Conservation (phyloP, 768 basidiomycete species). For the Lactifluus pinguis region DNA sequence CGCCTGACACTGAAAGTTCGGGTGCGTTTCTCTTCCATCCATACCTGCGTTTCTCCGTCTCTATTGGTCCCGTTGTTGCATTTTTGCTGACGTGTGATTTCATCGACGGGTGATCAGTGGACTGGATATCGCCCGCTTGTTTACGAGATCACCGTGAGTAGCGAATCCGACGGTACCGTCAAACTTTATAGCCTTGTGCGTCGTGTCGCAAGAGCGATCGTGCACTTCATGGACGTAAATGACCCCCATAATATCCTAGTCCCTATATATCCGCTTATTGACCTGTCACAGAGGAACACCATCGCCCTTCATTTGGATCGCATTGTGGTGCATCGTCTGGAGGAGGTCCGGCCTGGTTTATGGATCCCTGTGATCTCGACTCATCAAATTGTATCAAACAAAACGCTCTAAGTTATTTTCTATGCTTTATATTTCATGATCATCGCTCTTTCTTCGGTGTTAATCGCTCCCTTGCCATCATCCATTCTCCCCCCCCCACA, state of each 20-base stretch:
- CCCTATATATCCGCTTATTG: background rate
- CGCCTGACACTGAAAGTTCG: conserved; percentile 14
- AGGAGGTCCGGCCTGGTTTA: conserved; percentile 9
- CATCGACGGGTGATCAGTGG: conserved; percentile 5
- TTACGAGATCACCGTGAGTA: conserved; percentile 15
- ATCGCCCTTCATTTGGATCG: conserved; percentile 17
- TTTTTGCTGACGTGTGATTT: background rate
- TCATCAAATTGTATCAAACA: conserved; percentile 2
- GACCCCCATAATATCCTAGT: background rate
- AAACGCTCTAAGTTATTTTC: conserved; percentile 6
- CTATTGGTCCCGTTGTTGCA: no score
- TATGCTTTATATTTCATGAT: conserved; percentile 5
- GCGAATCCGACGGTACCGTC: conserved; percentile 4
- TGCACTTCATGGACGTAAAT: conserved; percentile 17
- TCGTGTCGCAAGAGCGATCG: conserved; percentile 16
- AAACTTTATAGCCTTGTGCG: conserved; percentile 16
- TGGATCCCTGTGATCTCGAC: conserved; percentile 16
- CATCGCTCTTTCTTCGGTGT: background rate
- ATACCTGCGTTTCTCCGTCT: background rate
- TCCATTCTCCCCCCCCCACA: no score
- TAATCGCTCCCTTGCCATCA: background rate
- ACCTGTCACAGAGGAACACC: conserved; percentile 2
- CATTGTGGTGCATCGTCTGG: conserved; percentile 18
- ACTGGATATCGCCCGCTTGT: conserved; percentile 14
- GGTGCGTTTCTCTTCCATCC: conserved; percentile 2